Percentiles rank a stretch among this genome's conserved stretches.
phyloP scores from a whole-genome alignment of 495 filamentous ascomycete species.

The Penicillium manginii region DNA sequence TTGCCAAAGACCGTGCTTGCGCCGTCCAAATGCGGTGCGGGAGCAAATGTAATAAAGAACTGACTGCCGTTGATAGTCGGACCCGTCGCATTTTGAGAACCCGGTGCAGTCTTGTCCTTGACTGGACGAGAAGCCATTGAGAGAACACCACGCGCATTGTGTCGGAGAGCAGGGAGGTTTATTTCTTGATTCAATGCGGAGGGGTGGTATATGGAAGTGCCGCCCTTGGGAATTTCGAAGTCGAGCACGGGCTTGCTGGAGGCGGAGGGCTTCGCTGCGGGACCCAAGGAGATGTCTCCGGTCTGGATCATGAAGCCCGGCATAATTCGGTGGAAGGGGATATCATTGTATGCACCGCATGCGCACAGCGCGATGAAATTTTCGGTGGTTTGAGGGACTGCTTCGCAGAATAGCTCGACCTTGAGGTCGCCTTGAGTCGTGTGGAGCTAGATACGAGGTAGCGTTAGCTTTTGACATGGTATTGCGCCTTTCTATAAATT shows the following conservation, averaged over 20 bases:
- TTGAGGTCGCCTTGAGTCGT: slow-evolving; percentile 91
- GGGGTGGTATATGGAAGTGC: slow-evolving; percentile 81
- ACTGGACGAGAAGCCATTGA: slow-evolving; percentile 86
- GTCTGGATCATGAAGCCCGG: slow-evolving; percentile 92
- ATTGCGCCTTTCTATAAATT: not conserved
- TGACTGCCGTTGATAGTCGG: slow-evolving; percentile 88
- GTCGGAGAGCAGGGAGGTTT: slow-evolving; percentile 71
- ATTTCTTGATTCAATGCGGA: slow-evolving; percentile 89
- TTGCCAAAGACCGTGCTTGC: slow-evolving; percentile 93
- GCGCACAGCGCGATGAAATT: slow-evolving; percentile 98
- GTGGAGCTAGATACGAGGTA: slow-evolving; percentile 69
- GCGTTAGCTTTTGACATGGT: not conserved
- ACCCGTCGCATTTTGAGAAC: slow-evolving; percentile 51
- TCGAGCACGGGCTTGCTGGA: slow-evolving; percentile 45
- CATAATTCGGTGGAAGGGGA: slow-evolving; percentile 90
- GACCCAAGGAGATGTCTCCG: slow-evolving; percentile 71
- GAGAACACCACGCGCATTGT: slow-evolving; percentile 84
- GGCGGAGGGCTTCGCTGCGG: slow-evolving; percentile 47
- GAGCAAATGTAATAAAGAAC: slow-evolving; percentile 88
- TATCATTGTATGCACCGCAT: slow-evolving; percentile 80
- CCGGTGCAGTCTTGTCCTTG: slow-evolving; percentile 58
- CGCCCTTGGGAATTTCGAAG: slow-evolving; percentile 69
- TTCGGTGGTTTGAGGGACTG: slow-evolving; percentile 88
- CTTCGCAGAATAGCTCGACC: slow-evolving; percentile 94
- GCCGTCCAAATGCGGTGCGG: slow-evolving; percentile 90